Conservation (phyloP, 2,329 filamentous ascomycete species). For the Monosporascus sp. region DNA sequence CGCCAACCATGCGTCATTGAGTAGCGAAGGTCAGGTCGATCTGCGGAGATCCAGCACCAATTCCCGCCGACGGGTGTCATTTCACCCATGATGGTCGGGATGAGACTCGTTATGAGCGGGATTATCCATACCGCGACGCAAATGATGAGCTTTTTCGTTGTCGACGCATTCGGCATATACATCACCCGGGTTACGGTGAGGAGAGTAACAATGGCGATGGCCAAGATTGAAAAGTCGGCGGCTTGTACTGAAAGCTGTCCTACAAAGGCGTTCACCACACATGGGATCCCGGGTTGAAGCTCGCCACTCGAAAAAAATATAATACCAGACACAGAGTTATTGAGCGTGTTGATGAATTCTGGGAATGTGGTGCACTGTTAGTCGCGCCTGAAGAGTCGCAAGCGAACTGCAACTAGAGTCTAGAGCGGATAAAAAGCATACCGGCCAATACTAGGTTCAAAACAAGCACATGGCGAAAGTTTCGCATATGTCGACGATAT, state of each 20-base stretch:
- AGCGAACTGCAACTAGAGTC: too few species aligned
- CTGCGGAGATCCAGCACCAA: background rate
- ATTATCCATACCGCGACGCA: conserved; percentile 6
- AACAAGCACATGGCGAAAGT: background rate
- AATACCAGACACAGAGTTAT: background rate
- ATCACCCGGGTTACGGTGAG: conserved; percentile 5
- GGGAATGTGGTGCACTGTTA: background rate
- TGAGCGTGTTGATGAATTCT: background rate
- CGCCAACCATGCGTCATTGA: background rate
- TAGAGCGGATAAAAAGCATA: background rate
- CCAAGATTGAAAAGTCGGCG: conserved; percentile 9
- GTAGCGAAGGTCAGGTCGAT: background rate
- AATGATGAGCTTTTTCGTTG: conserved; percentile 2
- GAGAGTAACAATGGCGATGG: conserved; percentile 5
- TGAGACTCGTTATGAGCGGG: conserved; percentile 2
- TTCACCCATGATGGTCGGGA: background rate
- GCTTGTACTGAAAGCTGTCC: conserved; percentile 9
- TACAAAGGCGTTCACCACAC: conserved; percentile 6
- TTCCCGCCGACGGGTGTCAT: background rate
- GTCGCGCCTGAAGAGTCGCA: too few species aligned
- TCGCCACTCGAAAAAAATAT: background rate
- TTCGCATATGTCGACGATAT: background rate
- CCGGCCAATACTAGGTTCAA: background rate
- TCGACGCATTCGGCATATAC: conserved; percentile 1
- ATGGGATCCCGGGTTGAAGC: background rate